Base-by-base conservation (phyloP, 1,139 yeast genomes). In the Geotrichum citri-aurantii region DNA sequence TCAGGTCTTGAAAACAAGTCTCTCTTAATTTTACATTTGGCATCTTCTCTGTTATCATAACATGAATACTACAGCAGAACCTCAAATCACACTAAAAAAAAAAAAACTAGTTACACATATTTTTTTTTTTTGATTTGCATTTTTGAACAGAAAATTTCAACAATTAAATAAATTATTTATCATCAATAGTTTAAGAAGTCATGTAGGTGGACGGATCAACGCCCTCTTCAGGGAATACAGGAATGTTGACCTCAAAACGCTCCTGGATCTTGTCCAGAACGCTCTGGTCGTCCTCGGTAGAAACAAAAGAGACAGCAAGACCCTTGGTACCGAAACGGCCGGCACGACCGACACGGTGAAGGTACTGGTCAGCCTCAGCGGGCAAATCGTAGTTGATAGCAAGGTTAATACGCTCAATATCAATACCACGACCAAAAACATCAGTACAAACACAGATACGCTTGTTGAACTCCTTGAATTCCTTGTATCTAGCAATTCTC, bases 311-410 rank as follows among this genome's bases (percentile, higher is more conserved):
- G 63, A 93, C 82, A 58, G 97, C 96, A 70, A 93, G 85, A 79
- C 99, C 99, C 80, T 93, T 93, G 74, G 99, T 93, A 81, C 99
- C 99, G 71, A 93, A 93, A 82, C 99, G 91, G 78, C 99, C 99
- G 68, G 99, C 99, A 84, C 99, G 91, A 74, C 99, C 99, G 64
- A 93, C 99, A 80, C 99, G 89, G 81, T 93, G 99, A 74, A 93
- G 84, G 78, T 93, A 93, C 77, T 93, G 97, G 77, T 93, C 99
- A 65, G 98, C 97, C 78, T 90, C 97, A 66, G 76, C 79, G 58
- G 85, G 83, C 68, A 73, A 64, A 77, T 93, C 99, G 77, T 93
- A 93, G 81, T 93, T 93, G 80, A 93, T 91, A 64, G 98, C 99
- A 75, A 93, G 80, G 78, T 93, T 93, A 77, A 93, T 92, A 79